Base-by-base conservation (phyloP, 345 rosid species). In the Anastatica hierochuntica region DNA sequence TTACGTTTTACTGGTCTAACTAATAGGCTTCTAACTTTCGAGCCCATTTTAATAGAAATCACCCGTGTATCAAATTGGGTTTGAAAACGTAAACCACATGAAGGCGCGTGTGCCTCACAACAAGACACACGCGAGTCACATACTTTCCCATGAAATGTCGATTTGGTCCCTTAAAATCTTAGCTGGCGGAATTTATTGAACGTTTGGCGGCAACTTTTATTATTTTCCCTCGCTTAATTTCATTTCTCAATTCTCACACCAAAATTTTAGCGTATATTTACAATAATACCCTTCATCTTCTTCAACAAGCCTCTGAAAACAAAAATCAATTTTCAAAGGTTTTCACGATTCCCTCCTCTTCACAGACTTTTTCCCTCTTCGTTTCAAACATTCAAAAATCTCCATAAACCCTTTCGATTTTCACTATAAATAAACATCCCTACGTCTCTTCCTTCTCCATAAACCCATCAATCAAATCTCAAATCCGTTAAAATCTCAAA, bases 261-360 rank as follows among this genome's bases (percentile, higher is more conserved):
- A 8, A 35, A 26, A 44, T 19, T 12, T 40, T 13, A 29, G 6
- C 0, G 3, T 0, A 3, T 3, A 59, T 4, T 67, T 0, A 40
- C 72, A 41, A 17, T 8, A 53, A 31, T 53, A 60, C 47, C 72
- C 66, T 41, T 59, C 56, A 46, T 54, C 68, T 74, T 74, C 63
- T 54, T 15, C 19, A 12, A 52, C 63, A 67, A 74, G 71, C 73
- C 56, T 70, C 33, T 36, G 33, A n/a, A 36, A 43, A 20, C 2
- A 1, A 13, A 8, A 44, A 29, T 7, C 42, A 41, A 37, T 0
- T 53, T 61, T 67, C 49, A 52, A 71, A 74, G 51, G 2, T 39
- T 67, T 49, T 47, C 14, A 51, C 60, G 41, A 13, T 47, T 66
- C 53, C 45, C 67, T 53, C 65, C 43, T 40, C 1, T 8, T 8